Evolutionary conservation across 768 basidiomycete species (phyloP).

Genomic region (Tubosaeta brunneosetosa): DNA sequence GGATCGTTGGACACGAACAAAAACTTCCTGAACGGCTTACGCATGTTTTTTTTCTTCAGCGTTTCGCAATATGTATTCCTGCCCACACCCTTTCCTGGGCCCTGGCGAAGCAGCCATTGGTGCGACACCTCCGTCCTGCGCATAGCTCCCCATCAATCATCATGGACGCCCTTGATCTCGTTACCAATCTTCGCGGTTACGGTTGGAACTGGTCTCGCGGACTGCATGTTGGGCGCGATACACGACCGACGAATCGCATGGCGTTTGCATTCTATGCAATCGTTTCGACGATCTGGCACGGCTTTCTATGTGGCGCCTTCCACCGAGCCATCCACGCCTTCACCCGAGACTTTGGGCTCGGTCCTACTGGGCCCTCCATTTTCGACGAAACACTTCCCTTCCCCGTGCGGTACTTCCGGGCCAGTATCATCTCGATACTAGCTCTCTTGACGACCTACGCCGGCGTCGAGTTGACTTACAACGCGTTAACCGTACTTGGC

Average conservation of each 20-base stretch:
- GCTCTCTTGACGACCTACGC: slow-evolving; percentile 42
- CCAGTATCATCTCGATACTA: slow-evolving; percentile 40
- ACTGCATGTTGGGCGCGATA: slow-evolving; percentile 31
- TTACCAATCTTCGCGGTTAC: slow-evolving; percentile 50
- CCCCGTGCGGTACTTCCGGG: slow-evolving; percentile 32
- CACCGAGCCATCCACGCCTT: slow-evolving; percentile 47
- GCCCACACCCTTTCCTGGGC: slow-evolving; percentile 13
- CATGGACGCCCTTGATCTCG: slow-evolving; percentile 47
- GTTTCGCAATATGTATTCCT: slow-evolving; percentile 7
- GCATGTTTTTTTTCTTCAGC: background rate
- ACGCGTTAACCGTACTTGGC: background rate
- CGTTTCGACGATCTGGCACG: slow-evolving; percentile 30
- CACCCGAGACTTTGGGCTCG: slow-evolving; percentile 29
- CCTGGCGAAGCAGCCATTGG: slow-evolving; percentile 7
- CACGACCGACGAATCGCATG: slow-evolving; percentile 35
- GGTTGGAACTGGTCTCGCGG: slow-evolving; percentile 55
- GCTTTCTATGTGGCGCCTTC: slow-evolving; percentile 41
- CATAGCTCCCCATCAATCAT: background rate
- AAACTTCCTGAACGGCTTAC: too few relatives aligned
- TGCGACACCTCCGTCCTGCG: slow-evolving; percentile 7
- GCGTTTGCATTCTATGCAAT: slow-evolving; percentile 37
- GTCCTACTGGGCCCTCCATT: slow-evolving; percentile 25
- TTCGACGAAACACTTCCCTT: slow-evolving; percentile 28
- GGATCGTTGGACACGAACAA: background rate
- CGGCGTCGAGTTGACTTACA: slow-evolving; percentile 33